Evolutionary conservation across 108 stramenopile species (phyloP).

Genomic region (Fragilariopsis cylindrus): DNA sequence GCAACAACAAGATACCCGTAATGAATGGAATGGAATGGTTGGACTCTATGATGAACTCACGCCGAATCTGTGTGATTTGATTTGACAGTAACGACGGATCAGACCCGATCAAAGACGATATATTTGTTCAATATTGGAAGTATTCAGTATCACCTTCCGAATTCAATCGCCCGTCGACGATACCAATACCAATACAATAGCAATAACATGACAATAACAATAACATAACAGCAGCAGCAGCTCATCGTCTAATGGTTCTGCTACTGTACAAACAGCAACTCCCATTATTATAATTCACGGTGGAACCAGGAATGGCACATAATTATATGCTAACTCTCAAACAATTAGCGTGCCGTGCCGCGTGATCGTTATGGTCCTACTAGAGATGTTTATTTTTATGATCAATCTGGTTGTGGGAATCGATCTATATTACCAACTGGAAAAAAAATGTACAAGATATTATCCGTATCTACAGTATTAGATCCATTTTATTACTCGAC

Average conservation of each 20-base stretch:
- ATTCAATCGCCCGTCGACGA: neutral
- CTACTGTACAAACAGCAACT: neutral
- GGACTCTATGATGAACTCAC: conserved; percentile 15
- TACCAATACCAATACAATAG: neutral
- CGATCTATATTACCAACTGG: too few species aligned
- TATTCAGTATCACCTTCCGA: conserved; percentile 1
- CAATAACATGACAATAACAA: neutral
- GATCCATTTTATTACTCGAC: conserved; percentile 43
- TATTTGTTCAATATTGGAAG: conserved; percentile 8
- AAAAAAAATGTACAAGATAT: too few species aligned
- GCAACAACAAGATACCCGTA: too few species aligned
- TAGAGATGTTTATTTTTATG: conserved; percentile 46
- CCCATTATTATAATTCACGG: conserved; percentile 46
- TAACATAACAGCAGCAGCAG: neutral
- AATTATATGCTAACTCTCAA: conserved; percentile 47
- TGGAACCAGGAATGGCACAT: conserved; percentile 48
- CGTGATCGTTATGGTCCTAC: conserved; percentile 9
- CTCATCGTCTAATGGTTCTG: neutral
- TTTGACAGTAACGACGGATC: neutral
- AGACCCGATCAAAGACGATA: neutral
- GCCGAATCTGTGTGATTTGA: conserved; percentile 11
- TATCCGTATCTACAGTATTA: neutral
- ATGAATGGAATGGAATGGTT: neutral
- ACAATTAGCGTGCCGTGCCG: conserved; percentile 59
- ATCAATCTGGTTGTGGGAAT: conserved; percentile 47